These are phyloP conservation scores for Phaseolus coccineus DNA, from an alignment of 331 rosid species.

Conservation along the genomic window DNA sequence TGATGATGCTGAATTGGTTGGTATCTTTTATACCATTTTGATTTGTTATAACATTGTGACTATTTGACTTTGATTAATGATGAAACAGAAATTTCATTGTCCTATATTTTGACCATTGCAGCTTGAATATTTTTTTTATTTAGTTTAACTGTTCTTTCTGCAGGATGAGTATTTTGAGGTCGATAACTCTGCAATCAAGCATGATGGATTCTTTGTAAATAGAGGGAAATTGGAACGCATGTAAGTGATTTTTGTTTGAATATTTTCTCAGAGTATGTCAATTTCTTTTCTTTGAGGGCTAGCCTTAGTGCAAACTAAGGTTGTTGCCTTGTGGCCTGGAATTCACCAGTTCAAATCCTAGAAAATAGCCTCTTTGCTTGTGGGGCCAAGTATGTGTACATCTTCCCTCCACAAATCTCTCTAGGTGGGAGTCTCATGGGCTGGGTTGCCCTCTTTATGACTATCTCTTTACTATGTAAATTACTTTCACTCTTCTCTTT, in stretches of 20 bases:
- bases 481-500: too few relatives aligned
- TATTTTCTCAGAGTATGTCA: slow-evolving; percentile 31
- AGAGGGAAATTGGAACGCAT: slow-evolving; percentile 87
- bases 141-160: slow-evolving; percentile 45
- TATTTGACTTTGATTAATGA: slow-evolving; percentile 34
- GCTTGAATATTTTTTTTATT: slow-evolving; percentile 23
- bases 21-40: slow-evolving; percentile 46
- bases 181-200: slow-evolving; percentile 88
- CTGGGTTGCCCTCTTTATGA: too few relatives aligned
- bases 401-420: neutral
- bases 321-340: neutral
- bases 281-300: slow-evolving; percentile 4
- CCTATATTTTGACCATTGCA: slow-evolving; percentile 24
- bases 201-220: slow-evolving; percentile 93
- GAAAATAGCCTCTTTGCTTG: neutral
- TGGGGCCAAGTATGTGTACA: neutral
- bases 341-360: neutral
- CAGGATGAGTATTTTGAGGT: slow-evolving; percentile 99
- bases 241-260: slow-evolving; percentile 62
- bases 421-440: neutral
- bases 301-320: neutral
- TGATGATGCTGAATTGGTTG: slow-evolving; percentile 96
- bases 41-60: slow-evolving; percentile 21
- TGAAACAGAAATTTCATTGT: slow-evolving; percentile 29
- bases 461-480: too few relatives aligned